Conservation (phyloP, 768 basidiomycete genomes). For the Daedalea quercina region DNA sequence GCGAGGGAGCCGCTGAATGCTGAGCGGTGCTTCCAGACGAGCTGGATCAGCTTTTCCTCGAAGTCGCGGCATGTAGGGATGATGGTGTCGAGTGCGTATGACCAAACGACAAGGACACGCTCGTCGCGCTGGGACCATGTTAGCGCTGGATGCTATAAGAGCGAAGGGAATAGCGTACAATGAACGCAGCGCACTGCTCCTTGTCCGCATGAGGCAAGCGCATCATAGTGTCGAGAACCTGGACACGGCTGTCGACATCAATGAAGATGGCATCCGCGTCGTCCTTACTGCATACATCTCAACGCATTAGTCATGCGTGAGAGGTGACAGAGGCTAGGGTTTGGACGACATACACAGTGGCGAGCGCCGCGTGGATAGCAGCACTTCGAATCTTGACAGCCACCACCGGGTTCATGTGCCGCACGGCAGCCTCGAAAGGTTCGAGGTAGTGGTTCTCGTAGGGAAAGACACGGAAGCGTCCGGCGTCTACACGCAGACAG, state of each 20-base stretch:
- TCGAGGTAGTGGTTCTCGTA: constrained; percentile 77
- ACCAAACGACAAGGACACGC: constrained; percentile 78
- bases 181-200: constrained; percentile 87
- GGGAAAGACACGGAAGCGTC: constrained; percentile 75
- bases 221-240: constrained; percentile 68
- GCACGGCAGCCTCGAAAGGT: constrained; percentile 78
- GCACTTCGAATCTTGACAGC: constrained; percentile 78
- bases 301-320: not conserved
- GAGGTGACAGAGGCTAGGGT: no score
- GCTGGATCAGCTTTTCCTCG: constrained; percentile 71
- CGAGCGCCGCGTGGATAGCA: constrained; percentile 72
- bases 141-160: not conserved
- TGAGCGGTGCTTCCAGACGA: constrained; percentile 58
- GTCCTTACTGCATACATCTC: constrained; percentile 37
- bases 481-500: constrained; percentile 62
- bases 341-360: constrained; percentile 49
- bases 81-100: constrained; percentile 74
- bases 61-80: constrained; percentile 70
- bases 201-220: constrained; percentile 75
- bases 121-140: constrained; percentile 59
- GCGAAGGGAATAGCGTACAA: constrained; percentile 38
- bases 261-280: constrained; percentile 60
- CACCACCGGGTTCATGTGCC: constrained; percentile 73
- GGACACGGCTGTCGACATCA: constrained; percentile 78
- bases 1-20: constrained; percentile 29